Conservation (phyloP, 495 filamentous ascomycete genomes). For the Aspergillus biplanus region DNA sequence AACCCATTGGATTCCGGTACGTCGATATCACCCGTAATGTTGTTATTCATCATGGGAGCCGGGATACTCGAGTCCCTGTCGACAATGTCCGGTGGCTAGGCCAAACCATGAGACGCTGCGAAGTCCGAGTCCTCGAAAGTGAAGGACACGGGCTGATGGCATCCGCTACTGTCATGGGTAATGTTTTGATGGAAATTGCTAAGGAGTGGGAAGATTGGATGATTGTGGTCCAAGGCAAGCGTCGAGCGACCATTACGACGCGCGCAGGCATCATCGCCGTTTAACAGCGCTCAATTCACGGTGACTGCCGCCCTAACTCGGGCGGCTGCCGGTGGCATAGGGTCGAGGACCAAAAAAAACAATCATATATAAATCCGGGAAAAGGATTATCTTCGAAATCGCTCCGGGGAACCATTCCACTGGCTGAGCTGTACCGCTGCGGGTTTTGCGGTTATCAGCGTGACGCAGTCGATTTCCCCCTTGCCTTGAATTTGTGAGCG, state of each 20-base stretch:
- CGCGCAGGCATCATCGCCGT: conserved; percentile 29
- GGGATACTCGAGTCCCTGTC: conserved; percentile 88
- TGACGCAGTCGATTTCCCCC: conserved; percentile 4
- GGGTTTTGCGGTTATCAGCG: conserved; percentile 29
- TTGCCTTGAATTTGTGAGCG: conserved; percentile 3
- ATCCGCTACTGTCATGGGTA: conserved; percentile 88
- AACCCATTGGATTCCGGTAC: conserved; percentile 94
- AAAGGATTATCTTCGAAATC: neutral
- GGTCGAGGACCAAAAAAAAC: conserved; percentile 7
- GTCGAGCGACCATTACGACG: conserved; percentile 36
- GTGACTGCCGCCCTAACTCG: no score
- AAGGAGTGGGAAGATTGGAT: conserved; percentile 96
- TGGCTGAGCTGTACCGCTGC: conserved; percentile 29
- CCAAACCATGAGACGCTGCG: conserved; percentile 88
- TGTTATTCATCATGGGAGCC: conserved; percentile 91
- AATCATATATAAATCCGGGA: neutral
- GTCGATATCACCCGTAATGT: conserved; percentile 90
- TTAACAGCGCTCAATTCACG: conserved; percentile 12
- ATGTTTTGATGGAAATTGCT: conserved; percentile 89
- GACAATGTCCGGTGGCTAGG: conserved; percentile 96
- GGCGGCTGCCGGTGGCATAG: neutral
- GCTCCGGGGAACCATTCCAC: neutral
- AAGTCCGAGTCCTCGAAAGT: conserved; percentile 87
- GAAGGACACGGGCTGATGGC: conserved; percentile 98
- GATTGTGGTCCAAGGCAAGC: conserved; percentile 59